Percentiles rank a stretch among this genome's conserved stretches.
phyloP scores from a whole-genome alignment of 305 asterid genomes.

The Ilex paraguariensis region DNA sequence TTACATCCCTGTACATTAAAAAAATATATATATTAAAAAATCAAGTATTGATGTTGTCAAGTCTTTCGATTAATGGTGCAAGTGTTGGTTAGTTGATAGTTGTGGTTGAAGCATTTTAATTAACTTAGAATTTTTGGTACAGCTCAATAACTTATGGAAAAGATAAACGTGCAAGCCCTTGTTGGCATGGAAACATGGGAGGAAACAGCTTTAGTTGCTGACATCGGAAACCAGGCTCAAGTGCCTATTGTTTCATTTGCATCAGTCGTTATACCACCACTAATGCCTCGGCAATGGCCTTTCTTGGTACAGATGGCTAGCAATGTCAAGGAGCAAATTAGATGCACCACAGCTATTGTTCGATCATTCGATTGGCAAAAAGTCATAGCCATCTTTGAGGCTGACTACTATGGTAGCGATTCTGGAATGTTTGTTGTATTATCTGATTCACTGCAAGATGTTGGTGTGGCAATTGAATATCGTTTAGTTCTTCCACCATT shows the following conservation, averaged over 20 bases:
- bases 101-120: too few relatives aligned
- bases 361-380: slow-evolving; percentile 29
- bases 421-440: slow-evolving; percentile 22
- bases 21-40: too few relatives aligned
- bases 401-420: slow-evolving; percentile 21
- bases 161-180: slow-evolving; percentile 21
- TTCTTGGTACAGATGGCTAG: slow-evolving; percentile 31
- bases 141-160: slow-evolving; percentile 28
- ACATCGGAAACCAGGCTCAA: slow-evolving; percentile 24
- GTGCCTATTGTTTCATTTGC: slow-evolving; percentile 31
- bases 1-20: too few relatives aligned
- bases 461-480: slow-evolving; percentile 27
- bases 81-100: background rate
- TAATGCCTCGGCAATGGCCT: slow-evolving; percentile 33
- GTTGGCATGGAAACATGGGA: slow-evolving; percentile 36
- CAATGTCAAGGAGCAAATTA: slow-evolving; percentile 18
- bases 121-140: slow-evolving; percentile 4
- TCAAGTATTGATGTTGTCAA: too few relatives aligned
- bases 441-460: slow-evolving; percentile 22
- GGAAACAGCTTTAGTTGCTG: slow-evolving; percentile 32
- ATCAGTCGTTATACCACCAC: slow-evolving; percentile 10
- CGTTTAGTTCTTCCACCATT: slow-evolving; percentile 22
- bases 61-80: background rate
- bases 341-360: slow-evolving; percentile 20
- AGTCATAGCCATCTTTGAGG: slow-evolving; percentile 28